Evolutionary conservation across 805 yeast species (phyloP).

Genomic region (Hanseniaspora vineae): DNA sequence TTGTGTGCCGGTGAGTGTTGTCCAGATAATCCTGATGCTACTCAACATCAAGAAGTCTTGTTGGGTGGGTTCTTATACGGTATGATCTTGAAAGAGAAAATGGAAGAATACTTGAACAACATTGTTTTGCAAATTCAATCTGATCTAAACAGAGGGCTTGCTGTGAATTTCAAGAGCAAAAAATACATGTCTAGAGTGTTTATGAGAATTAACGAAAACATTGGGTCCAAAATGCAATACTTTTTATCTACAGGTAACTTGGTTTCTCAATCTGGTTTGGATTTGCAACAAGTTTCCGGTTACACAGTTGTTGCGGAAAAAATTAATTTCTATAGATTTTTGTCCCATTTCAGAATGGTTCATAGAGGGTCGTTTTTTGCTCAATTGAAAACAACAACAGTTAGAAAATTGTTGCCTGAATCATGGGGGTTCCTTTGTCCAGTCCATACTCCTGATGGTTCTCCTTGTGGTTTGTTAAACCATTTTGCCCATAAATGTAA

Average conservation of each 20-base stretch:
- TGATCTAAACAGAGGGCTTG: constrained; percentile 67
- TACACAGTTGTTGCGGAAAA: constrained; percentile 98
- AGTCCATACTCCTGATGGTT: constrained; percentile 98
- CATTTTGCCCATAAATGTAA: constrained; percentile 93
- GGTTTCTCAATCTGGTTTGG: constrained; percentile 93
- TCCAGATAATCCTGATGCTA: constrained; percentile 97
- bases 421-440: constrained; percentile 99
- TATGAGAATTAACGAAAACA: constrained; percentile 73
- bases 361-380: constrained; percentile 99
- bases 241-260: constrained; percentile 94
- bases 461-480: constrained; percentile 96
- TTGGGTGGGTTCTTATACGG: constrained; percentile 94
- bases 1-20: constrained; percentile 94
- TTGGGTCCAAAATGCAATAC: constrained; percentile 88
- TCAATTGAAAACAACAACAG: constrained; percentile 93
- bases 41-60: constrained; percentile 94
- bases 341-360: constrained; percentile 98
- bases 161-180: constrained; percentile 73
- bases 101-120: constrained; percentile 77
- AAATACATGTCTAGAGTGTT: constrained; percentile 75
- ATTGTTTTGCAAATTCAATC: constrained; percentile 63
- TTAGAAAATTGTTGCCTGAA: constrained; percentile 90
- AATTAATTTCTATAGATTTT: constrained; percentile 91
- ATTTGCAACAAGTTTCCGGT: constrained; percentile 95
- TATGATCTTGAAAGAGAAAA: constrained; percentile 91